Base-by-base conservation (phyloP, 2,329 filamentous ascomycete species). In the Scytalidium sp. region DNA sequence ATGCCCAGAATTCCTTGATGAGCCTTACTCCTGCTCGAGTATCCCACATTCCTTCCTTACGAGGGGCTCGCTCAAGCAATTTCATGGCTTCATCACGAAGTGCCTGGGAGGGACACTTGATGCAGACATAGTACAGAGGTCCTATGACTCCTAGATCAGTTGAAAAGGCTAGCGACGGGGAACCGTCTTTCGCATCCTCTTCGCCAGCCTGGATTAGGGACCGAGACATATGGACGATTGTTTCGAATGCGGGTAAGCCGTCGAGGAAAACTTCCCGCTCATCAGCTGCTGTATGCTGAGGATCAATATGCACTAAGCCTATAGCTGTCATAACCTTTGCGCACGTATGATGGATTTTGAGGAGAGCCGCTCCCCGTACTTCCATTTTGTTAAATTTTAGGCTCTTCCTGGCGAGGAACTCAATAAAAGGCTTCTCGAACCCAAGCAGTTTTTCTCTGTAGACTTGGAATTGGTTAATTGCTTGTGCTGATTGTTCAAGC, bases 41-140 rank as follows among this genome's bases (percentile, higher is more conserved):
- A 45, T 65, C 61, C 62, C 62, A 65, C 61, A 64, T 64, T 10
- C 62, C 63, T 43, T 65, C 63, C 21, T 57, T 56, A 19, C 62
- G 45, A 11, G 58, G 63, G 47, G 50, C 56, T 5, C 55, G 43
- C 10, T 43, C 29, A 3, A 65, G 45, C 3, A 64, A 49, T 8
- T 56, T 54, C 3, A 65, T 39, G 13, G 60, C 60, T 29, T 57
- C 51, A 2, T 42, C 19, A 15, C 55, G 55, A 15, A 60, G 47
- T 1, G 19, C 9, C 7, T 19, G 11, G n/a, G 49, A 52, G 19
- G 41, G 43, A 17, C 56, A 60, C 43, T 61, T 59, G 1, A 60
- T 43, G 32, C 53, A 59, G 0, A 49, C 49, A 45, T 59, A 64
- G 44, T 62, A 65, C 9, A 65, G 45, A 2, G 63, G 62, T 3